Evolutionary conservation across 2,329 filamentous ascomycete species (phyloP).

Genomic region (Trichoderma sp.): DNA sequence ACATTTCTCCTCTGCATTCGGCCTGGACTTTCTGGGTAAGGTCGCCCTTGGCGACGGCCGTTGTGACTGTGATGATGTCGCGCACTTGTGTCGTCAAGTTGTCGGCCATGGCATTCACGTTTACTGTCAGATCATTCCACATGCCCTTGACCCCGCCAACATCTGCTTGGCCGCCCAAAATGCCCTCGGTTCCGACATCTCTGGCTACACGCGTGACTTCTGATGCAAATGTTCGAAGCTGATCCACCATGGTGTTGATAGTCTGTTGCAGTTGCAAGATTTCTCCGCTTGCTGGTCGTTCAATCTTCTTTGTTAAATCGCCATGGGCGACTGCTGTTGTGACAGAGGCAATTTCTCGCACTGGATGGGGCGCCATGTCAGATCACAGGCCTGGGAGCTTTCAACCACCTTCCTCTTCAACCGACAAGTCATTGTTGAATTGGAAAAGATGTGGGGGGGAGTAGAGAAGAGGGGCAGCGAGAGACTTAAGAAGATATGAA

Average conservation of each 20-base stretch:
- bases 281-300: conserved; percentile 77
- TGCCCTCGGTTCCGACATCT: conserved; percentile 83
- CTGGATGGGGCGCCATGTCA: conserved; percentile 40
- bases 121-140: conserved; percentile 85
- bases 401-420: background rate
- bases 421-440: background rate
- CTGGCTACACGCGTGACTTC: conserved; percentile 81
- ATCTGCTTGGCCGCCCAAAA: conserved; percentile 78
- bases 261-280: conserved; percentile 82
- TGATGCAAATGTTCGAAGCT: conserved; percentile 78
- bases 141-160: conserved; percentile 84
- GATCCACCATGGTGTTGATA: conserved; percentile 88
- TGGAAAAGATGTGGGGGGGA: background rate
- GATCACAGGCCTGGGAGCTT: background rate
- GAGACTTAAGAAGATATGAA: background rate
- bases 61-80: conserved; percentile 85
- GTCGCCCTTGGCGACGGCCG: conserved; percentile 77
- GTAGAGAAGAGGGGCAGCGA: background rate
- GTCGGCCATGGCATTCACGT: conserved; percentile 86
- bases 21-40: conserved; percentile 96
- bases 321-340: conserved; percentile 82
- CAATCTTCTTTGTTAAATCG: conserved; percentile 82
- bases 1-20: conserved; percentile 87
- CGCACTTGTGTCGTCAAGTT: conserved; percentile 87
- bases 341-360: conserved; percentile 82